Evolutionary conservation across 2,329 filamentous ascomycete species (phyloP).

Genomic region (Raffaelea arxii): DNA sequence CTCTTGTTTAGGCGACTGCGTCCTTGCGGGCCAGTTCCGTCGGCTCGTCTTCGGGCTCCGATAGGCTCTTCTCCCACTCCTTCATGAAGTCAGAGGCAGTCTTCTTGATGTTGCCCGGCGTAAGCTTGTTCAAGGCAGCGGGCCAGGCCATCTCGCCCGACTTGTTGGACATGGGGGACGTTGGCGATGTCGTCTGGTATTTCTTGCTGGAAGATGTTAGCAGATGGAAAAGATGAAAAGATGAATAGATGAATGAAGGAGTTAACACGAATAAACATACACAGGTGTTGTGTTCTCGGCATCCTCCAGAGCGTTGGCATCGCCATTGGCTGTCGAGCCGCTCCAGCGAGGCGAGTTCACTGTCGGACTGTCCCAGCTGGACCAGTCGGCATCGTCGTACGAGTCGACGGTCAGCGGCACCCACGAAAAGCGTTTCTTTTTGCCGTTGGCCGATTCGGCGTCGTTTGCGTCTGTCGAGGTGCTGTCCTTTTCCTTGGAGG

Average conservation of each 20-base stretch:
- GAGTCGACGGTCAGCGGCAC: slow-evolving; percentile 47
- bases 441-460: slow-evolving; percentile 33
- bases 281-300: slow-evolving; percentile 33
- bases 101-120: slow-evolving; percentile 67
- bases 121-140: slow-evolving; percentile 60
- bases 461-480: slow-evolving; percentile 17
- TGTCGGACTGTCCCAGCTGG: slow-evolving; percentile 51
- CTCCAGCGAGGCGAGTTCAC: slow-evolving; percentile 49
- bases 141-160: slow-evolving; percentile 50
- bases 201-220: slow-evolving; percentile 2
- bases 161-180: slow-evolving; percentile 26
- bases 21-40: slow-evolving; percentile 2
- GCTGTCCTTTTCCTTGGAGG: neutral
- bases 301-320: slow-evolving; percentile 37
- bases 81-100: slow-evolving; percentile 81
- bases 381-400: slow-evolving; percentile 54
- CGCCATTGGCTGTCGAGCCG: slow-evolving; percentile 45
- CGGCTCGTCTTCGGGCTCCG: slow-evolving; percentile 29
- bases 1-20: neutral
- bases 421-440: slow-evolving; percentile 53
- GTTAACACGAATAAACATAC: slow-evolving; percentile 31
- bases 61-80: slow-evolving; percentile 79
- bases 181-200: slow-evolving; percentile 1
- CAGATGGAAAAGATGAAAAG: neutral
- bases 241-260: neutral